These are phyloP conservation scores for Mesembryanthemum crystallinum DNA, from an alignment of 148 eudicot species.

Conservation along the genomic window DNA sequence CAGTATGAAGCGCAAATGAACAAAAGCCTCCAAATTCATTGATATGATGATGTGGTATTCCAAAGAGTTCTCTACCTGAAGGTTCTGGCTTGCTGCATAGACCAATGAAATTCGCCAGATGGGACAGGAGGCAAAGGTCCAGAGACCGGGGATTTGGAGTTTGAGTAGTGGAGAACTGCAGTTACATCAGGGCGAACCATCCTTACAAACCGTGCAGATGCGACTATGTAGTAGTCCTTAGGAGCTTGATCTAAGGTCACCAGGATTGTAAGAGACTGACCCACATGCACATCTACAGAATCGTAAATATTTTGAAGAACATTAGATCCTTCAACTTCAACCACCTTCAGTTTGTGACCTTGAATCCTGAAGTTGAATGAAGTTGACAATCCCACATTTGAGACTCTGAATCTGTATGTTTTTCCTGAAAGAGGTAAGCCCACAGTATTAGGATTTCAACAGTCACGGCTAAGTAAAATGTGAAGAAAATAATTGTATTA, in stretches of 20 bases:
- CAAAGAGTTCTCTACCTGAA: constrained; percentile 48
- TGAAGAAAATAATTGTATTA: neutral
- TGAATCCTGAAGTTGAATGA: constrained; percentile 88
- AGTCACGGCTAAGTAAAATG: neutral
- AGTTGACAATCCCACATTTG: constrained; percentile 75
- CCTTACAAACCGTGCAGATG: constrained; percentile 70
- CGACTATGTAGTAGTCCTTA: constrained; percentile 83
- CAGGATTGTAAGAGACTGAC: constrained; percentile 78
- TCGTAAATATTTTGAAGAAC: constrained; percentile 63
- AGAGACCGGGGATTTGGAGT: constrained; percentile 55
- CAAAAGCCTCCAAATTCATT: neutral
- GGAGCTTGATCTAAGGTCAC: constrained; percentile 81
- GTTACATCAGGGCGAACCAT: constrained; percentile 47
- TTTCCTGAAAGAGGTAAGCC: constrained; percentile 54
- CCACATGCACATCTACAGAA: constrained; percentile 83
- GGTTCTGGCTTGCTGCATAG: constrained; percentile 84
- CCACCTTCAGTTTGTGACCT: constrained; percentile 76
- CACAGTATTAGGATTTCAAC: neutral
- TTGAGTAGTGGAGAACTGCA: constrained; percentile 64
- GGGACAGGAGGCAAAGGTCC: constrained; percentile 79
- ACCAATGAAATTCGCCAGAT: constrained; percentile 52
- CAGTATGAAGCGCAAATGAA: neutral
- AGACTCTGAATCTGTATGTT: constrained; percentile 85
- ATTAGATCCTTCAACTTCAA: constrained; percentile 95
- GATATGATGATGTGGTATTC: neutral